Evolutionary conservation across 1,139 yeast species (phyloP), one percentile per base, ranked within the genome.

Genomic region (Pichia sp.): DNA sequence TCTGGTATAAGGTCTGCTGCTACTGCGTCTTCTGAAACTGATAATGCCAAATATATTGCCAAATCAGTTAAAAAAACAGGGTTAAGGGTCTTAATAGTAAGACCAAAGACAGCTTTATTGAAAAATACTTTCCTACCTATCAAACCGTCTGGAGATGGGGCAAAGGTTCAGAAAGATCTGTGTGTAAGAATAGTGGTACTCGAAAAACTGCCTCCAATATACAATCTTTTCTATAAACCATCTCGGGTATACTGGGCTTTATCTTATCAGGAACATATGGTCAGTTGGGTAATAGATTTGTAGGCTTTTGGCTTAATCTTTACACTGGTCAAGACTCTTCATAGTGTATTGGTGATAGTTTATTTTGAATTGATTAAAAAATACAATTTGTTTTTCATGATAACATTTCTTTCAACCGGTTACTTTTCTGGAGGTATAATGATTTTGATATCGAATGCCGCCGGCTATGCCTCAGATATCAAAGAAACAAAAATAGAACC

Each of bases 371-470:
- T 29, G 4, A 14, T 46, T 46, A 14, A 46, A 4, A 10, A 30
- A 5, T 46, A 29, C n/a, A 46, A 46, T 30, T n/a, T 14, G 16
- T 16, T 30, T 31, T 20, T 46, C 17, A 46, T 46, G 40, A 30
- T 30, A 29, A 3, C 30, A 5, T 46, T 12, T 16, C 24, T 46
- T 29, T 46, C 48, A 17, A 31, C 29, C 17, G 48, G 48, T 12
- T 46, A n/a, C 16, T 31, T 46, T 31, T 31, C 40, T 1, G 48
- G 48, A 29, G 40, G 48, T 46, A 14, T 30, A 7, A 46, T 46
- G 48, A 46, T 36, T 29, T 46, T 46, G 30, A 46, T 46, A 29
- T 46, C 48, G 10, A 46, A 46, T 30, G 38, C 48, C 6, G 20
- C 16, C 12, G 40, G 48, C 2, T 46, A 46, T n/a, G 38, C 29